phyloP scores from a whole-genome alignment of 1,284 basidiomycete species.

The Mixia osmundae region DNA sequence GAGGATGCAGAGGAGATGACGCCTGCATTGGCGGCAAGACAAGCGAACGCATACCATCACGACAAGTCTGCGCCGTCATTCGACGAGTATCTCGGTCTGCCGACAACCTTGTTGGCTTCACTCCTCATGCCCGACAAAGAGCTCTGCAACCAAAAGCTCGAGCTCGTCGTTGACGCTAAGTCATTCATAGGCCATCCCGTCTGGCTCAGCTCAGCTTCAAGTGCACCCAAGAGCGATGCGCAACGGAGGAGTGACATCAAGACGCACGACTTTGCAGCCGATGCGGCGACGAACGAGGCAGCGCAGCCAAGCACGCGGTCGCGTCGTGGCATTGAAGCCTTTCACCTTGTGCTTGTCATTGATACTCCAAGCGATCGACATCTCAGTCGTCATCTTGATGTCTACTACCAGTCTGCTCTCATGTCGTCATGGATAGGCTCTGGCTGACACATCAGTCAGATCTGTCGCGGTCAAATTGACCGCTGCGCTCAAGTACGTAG shows the following conservation, averaged over 20 bases:
- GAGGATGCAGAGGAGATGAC: slow-evolving; percentile 3
- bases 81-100: slow-evolving; percentile 63
- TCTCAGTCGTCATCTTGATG: slow-evolving; percentile 38
- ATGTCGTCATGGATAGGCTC: slow-evolving; percentile 22
- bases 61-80: too few relatives aligned
- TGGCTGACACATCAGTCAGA: background rate
- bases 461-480: slow-evolving; percentile 28
- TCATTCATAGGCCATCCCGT: slow-evolving; percentile 90
- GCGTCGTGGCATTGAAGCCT: background rate
- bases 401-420: slow-evolving; percentile 61
- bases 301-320: background rate
- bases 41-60: too few relatives aligned
- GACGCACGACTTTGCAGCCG: background rate
- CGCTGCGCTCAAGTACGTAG: slow-evolving; percentile 61
- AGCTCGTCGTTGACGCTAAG: slow-evolving; percentile 75
- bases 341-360: slow-evolving; percentile 46
- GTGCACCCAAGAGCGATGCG: slow-evolving; percentile 29
- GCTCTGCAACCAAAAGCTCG: slow-evolving; percentile 84
- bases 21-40: too few relatives aligned
- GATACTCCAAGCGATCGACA: slow-evolving; percentile 56
- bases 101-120: slow-evolving; percentile 52
- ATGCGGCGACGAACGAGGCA: background rate
- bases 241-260: slow-evolving; percentile 1
- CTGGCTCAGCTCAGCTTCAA: slow-evolving; percentile 43
- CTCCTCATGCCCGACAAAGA: slow-evolving; percentile 47